Percentiles rank a stretch among this genome's conserved stretches.
Conservation (phyloP, 768 basidiomycete species). For the Suillus ampliporus region DNA sequence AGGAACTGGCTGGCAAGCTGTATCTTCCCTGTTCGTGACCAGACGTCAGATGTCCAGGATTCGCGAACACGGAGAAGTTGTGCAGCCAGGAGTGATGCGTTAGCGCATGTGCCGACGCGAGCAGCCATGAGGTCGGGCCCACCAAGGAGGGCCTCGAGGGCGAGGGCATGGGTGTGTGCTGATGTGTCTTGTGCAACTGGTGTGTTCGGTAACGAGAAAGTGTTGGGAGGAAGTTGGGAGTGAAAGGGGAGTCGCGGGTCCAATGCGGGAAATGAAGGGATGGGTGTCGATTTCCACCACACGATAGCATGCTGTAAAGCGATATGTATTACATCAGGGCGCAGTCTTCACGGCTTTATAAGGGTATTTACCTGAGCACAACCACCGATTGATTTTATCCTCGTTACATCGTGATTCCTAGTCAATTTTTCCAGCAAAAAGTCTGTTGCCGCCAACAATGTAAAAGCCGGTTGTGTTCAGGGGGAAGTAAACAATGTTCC, state of each 20-base stretch:
- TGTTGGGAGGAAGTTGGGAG: constrained; percentile 67
- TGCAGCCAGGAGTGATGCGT: constrained; percentile 72
- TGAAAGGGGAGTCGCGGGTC: constrained; percentile 75
- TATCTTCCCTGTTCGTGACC: constrained; percentile 76
- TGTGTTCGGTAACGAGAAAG: constrained; percentile 75
- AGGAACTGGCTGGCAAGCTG: constrained; percentile 81
- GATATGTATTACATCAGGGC: constrained; percentile 12
- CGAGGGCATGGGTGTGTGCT: constrained; percentile 76
- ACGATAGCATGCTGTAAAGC: constrained; percentile 67
- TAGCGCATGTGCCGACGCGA: constrained; percentile 76
- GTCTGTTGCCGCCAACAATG: constrained; percentile 53
- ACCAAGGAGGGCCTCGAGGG: constrained; percentile 76
- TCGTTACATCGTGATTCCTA: constrained; percentile 69
- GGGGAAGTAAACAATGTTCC: constrained; percentile 12
- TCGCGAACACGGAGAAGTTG: constrained; percentile 83
- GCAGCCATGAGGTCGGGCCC: constrained; percentile 79
- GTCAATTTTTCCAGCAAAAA: constrained; percentile 75
- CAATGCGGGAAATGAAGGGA: constrained; percentile 72
- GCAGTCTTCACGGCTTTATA: constrained; percentile 9
- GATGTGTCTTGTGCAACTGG: constrained; percentile 83
- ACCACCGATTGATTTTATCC: constrained; percentile 79
- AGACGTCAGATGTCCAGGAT: constrained; percentile 76
- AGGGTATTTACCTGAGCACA: constrained; percentile 66
- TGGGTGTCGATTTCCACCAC: constrained; percentile 85
- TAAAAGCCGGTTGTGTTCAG: constrained; percentile 1